Evolutionary conservation across 352 stramenopile species (phyloP).

Genomic region (Phytophthora rubi): DNA sequence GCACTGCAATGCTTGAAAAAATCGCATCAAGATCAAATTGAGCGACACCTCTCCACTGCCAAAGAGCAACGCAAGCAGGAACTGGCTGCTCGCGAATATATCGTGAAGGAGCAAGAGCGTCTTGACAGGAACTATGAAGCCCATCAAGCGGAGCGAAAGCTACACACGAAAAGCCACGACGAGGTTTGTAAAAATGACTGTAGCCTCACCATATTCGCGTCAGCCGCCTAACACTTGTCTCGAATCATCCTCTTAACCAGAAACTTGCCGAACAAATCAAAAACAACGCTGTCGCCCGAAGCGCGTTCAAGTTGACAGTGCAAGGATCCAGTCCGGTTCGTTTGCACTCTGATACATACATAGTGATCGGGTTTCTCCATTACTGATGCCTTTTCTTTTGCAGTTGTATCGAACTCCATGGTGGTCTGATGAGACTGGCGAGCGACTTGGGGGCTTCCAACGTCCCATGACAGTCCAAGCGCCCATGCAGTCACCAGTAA

Average conservation of each 20-base stretch:
- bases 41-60: constrained; percentile 21
- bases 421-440: constrained; percentile 50
- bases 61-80: constrained; percentile 30
- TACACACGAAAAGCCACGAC: constrained; percentile 18
- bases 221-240: neutral
- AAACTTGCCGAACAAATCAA: constrained; percentile 43
- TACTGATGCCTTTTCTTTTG: neutral
- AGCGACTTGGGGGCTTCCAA: constrained; percentile 33
- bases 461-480: constrained; percentile 20
- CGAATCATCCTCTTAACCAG: constrained; percentile 2
- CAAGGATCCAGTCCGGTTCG: constrained; percentile 40
- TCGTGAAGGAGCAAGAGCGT: constrained; percentile 24
- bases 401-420: constrained; percentile 47
- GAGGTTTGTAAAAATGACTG: constrained; percentile 15
- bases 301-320: constrained; percentile 25
- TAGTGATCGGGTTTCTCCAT: neutral
- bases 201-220: neutral
- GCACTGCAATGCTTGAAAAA: constrained; percentile 35
- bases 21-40: constrained; percentile 40
- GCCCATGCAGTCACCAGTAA: constrained; percentile 21
- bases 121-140: constrained; percentile 18
- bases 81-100: constrained; percentile 23
- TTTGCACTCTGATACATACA: neutral
- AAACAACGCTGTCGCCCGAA: constrained; percentile 31
- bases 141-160: constrained; percentile 28